Evolutionary conservation across 768 basidiomycete genomes (phyloP).

Genomic region (Phlebiopsis flavidoalba): DNA sequence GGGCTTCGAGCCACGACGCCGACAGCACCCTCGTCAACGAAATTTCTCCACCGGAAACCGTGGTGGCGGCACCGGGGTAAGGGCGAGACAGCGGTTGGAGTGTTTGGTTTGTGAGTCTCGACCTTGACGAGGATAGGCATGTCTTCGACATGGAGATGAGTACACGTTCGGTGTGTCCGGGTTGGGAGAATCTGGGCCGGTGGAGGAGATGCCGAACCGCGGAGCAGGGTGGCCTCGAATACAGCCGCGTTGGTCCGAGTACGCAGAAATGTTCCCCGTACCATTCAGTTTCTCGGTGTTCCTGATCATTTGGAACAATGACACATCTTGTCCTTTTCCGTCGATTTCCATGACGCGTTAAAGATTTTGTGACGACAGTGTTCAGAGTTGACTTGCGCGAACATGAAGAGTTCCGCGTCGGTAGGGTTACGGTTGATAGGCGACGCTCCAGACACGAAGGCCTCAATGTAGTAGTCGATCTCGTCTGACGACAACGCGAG

Average conservation of each 20-base stretch:
- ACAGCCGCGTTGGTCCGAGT: slow-evolving; percentile 99
- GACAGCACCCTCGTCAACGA: slow-evolving; percentile 93
- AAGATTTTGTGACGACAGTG: slow-evolving; percentile 99
- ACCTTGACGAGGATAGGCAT: slow-evolving; percentile 95
- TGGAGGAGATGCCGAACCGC: slow-evolving; percentile 57
- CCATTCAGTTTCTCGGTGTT: slow-evolving; percentile 83
- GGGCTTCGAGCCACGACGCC: slow-evolving; percentile 72
- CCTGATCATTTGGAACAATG: slow-evolving; percentile 95
- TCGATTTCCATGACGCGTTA: slow-evolving; percentile 94
- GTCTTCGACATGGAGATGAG: slow-evolving; percentile 50
- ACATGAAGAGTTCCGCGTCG: slow-evolving; percentile 99
- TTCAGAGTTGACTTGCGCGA: slow-evolving; percentile 99
- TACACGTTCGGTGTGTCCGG: slow-evolving; percentile 38
- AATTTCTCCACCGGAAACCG: slow-evolving; percentile 98
- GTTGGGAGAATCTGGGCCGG: slow-evolving; percentile 16
- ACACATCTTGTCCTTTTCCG: slow-evolving; percentile 52
- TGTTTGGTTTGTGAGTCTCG: slow-evolving; percentile 87
- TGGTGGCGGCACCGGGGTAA: slow-evolving; percentile 24
- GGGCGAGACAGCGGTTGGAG: slow-evolving; percentile 97
- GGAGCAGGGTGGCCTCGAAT: slow-evolving; percentile 65
- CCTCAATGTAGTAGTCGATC: slow-evolving; percentile 87
- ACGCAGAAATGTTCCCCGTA: slow-evolving; percentile 87
- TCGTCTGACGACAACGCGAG: slow-evolving; percentile 88
- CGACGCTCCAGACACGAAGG: slow-evolving; percentile 67
- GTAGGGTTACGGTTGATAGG: slow-evolving; percentile 83